Percentiles rank a stretch among this genome's conserved stretches.
These are phyloP conservation scores for Dictyostelium discoideum DNA, from an alignment of 78 protist species.

Conservation along the genomic window DNA sequence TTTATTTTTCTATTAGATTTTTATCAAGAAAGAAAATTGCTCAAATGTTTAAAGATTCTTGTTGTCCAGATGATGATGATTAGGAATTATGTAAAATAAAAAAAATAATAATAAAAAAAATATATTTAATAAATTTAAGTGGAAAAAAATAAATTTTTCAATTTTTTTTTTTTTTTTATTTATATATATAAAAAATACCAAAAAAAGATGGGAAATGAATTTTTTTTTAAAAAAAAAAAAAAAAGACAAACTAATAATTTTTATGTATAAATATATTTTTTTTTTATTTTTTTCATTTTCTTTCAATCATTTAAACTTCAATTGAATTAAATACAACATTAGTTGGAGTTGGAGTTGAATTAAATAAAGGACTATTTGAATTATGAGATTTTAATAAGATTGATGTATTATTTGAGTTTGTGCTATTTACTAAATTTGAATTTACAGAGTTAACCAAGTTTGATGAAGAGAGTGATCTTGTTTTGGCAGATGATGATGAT, in stretches of 20 bases:
- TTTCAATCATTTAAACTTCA: not conserved
- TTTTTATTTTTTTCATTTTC: not conserved
- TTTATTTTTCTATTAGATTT: not conserved
- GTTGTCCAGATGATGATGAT: not conserved
- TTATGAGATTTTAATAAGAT: not conserved
- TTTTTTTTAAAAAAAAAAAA: too few species aligned
- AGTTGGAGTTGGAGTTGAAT: not conserved
- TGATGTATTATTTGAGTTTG: not conserved
- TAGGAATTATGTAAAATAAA: not conserved
- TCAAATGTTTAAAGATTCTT: not conserved
- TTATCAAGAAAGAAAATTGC: conserved; percentile 10
- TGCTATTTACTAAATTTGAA: not conserved
- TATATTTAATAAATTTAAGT: too few species aligned
- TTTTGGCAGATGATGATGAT: not conserved
- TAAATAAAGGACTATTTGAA: not conserved
- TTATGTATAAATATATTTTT: not conserved
- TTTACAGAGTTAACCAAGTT: not conserved
- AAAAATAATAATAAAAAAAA: too few species aligned
- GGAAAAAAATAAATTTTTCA: too few species aligned
- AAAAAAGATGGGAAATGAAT: too few species aligned
- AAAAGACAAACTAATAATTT: too few species aligned
- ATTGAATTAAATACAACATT: conserved; percentile 10
- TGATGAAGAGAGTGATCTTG: not conserved
- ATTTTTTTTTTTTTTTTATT: too few species aligned
- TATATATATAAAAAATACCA: too few species aligned